These are phyloP conservation scores for Handroanthus guayacan DNA, from an alignment of 257 asterid species.

Conservation along the genomic window DNA sequence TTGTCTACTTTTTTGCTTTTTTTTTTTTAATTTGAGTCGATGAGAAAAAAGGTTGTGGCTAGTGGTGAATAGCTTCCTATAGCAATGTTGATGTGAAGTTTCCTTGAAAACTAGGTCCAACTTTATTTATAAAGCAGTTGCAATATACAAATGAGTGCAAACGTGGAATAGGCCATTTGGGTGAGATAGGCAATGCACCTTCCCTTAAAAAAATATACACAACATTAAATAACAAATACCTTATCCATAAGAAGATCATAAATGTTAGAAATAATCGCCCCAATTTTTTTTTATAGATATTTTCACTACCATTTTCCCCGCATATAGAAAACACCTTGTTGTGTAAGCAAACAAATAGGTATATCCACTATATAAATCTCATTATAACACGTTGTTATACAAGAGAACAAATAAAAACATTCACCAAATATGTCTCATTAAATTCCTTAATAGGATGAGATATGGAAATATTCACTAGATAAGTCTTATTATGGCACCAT, in stretches of 20 bases:
- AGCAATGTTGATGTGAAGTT: too few relatives aligned
- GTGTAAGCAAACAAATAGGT: background rate
- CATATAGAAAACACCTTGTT: constrained; percentile 31
- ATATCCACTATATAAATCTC: background rate
- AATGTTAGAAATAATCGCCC: constrained; percentile 36
- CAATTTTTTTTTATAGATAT: too few relatives aligned
- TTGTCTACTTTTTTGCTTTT: too few relatives aligned
- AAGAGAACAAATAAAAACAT: background rate
- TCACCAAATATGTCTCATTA: background rate
- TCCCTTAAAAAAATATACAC: background rate
- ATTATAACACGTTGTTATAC: too few relatives aligned
- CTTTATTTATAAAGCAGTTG: too few relatives aligned
- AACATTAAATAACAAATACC: background rate
- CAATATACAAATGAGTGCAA: background rate
- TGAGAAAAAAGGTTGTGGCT: too few relatives aligned
- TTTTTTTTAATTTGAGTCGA: too few relatives aligned
- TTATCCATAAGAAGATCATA: constrained; percentile 28
- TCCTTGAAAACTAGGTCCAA: too few relatives aligned
- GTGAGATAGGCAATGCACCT: background rate
- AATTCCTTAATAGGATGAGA: background rate
- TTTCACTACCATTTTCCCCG: too few relatives aligned
- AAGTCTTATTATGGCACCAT: too few relatives aligned
- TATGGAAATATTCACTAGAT: too few relatives aligned
- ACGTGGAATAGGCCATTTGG: constrained; percentile 1
- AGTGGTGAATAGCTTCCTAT: too few relatives aligned